A percentile compares a stretch with the other conserved stretches of the same genome.
phyloP scores from a whole-genome alignment of 2,329 filamentous ascomycete genomes.

The Alternaria novae-zelandiae region DNA sequence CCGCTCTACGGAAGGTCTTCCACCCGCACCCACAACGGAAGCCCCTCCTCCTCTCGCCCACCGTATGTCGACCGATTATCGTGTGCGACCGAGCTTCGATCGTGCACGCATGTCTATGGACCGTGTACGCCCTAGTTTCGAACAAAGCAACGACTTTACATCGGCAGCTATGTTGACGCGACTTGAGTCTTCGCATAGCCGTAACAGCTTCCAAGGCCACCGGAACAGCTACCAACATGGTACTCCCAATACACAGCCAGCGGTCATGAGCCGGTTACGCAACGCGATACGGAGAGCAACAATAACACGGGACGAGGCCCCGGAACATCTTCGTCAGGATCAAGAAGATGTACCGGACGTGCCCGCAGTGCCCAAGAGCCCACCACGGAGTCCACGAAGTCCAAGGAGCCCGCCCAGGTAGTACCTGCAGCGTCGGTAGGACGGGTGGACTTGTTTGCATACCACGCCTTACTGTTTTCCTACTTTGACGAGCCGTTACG shows the following conservation, averaged over 20 bases:
- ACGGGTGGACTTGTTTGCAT: slow-evolving; percentile 9
- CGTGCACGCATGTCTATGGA: slow-evolving; percentile 88
- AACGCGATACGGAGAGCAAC: slow-evolving; percentile 42
- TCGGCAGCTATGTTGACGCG: slow-evolving; percentile 83
- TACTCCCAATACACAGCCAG: slow-evolving; percentile 18
- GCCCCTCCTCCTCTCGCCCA: slow-evolving; percentile 31
- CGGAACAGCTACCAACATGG: slow-evolving; percentile 35
- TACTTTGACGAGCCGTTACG: slow-evolving; percentile 4
- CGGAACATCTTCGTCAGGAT: slow-evolving; percentile 25
- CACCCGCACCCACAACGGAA: slow-evolving; percentile 37
- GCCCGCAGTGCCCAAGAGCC: slow-evolving; percentile 24
- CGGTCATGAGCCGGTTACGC: slow-evolving; percentile 37
- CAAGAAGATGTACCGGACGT: slow-evolving; percentile 25
- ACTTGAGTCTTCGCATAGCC: slow-evolving; percentile 70
- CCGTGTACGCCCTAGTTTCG: slow-evolving; percentile 80
- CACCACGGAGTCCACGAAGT: slow-evolving; percentile 29
- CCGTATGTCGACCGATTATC: slow-evolving; percentile 41
- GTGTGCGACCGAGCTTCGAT: slow-evolving; percentile 82
- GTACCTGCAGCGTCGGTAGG: not conserved
- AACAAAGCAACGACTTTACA: slow-evolving; percentile 88
- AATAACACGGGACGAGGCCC: slow-evolving; percentile 41
- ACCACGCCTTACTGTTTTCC: not conserved
- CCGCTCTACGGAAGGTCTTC: slow-evolving; percentile 42
- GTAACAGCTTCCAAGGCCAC: slow-evolving; percentile 32
- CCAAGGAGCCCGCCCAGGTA: slow-evolving; percentile 20